Percentiles rank a stretch among this genome's conserved stretches.
phyloP scores from a whole-genome alignment of 2,329 filamentous ascomycete genomes.

The Mycogone perniciosa region DNA sequence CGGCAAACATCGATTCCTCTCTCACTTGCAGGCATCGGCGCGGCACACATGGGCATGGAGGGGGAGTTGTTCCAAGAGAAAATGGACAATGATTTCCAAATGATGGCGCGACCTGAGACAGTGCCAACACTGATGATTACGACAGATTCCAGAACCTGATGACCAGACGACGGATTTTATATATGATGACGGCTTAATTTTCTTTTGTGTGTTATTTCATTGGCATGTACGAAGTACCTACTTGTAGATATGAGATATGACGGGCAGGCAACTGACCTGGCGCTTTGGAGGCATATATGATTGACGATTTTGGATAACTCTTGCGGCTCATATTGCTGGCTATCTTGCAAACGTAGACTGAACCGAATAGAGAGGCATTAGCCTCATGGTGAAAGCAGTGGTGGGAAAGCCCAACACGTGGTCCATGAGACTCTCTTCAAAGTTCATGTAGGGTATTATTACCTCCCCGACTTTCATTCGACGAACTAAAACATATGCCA shows the following conservation, averaged over 20 bases:
- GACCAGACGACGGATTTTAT: background rate
- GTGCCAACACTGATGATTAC: slow-evolving; percentile 15
- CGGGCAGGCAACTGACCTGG: slow-evolving; percentile 12
- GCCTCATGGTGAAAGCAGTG: no score
- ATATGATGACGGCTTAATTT: background rate
- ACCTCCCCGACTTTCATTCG: no score
- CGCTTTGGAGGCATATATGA: background rate
- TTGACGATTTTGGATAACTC: slow-evolving; percentile 6
- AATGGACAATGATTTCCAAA: slow-evolving; percentile 15
- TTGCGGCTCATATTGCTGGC: background rate
- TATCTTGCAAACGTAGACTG: no score
- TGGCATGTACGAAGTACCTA: background rate
- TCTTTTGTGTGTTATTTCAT: background rate
- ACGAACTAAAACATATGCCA: no score
- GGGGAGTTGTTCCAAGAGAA: slow-evolving; percentile 15
- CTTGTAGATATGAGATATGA: slow-evolving; percentile 6
- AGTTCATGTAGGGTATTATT: no score
- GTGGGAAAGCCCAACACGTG: no score
- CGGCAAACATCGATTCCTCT: slow-evolving; percentile 13
- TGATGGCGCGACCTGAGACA: slow-evolving; percentile 13
- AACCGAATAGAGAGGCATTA: no score
- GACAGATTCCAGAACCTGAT: slow-evolving; percentile 15
- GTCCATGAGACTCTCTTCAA: no score
- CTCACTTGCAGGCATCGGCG: slow-evolving; percentile 22
- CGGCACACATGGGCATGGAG: slow-evolving; percentile 17